Evolutionary conservation across 1,284 basidiomycete genomes (phyloP).

Genomic region (Tranzscheliella williamsii): DNA sequence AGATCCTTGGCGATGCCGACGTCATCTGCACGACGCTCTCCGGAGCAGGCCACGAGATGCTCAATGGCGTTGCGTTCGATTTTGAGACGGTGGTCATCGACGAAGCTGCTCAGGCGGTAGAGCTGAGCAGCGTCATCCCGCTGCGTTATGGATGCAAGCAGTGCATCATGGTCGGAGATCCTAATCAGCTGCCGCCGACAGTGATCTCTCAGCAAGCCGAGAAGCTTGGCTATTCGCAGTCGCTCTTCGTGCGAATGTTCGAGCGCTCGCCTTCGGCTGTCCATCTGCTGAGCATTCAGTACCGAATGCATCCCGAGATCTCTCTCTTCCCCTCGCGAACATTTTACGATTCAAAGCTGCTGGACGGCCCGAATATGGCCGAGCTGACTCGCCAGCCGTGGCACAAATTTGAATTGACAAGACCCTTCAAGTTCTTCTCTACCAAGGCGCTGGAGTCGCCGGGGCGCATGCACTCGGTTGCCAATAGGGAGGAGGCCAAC

Average conservation of each 20-base stretch:
- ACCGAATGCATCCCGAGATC: conserved; percentile 99
- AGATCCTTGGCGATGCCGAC: conserved; percentile 68
- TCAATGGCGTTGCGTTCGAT: conserved; percentile 73
- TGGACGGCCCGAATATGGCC: conserved; percentile 88
- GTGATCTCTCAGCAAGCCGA: conserved; percentile 87
- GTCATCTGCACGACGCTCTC: conserved; percentile 93
- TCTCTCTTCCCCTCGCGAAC: conserved; percentile 83
- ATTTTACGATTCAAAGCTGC: conserved; percentile 81
- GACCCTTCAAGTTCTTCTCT: conserved; percentile 82
- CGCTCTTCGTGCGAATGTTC: conserved; percentile 90
- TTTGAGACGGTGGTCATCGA: conserved; percentile 98
- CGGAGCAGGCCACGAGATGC: conserved; percentile 79
- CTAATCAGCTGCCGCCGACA: conserved; percentile 94
- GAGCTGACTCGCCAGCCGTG: conserved; percentile 80
- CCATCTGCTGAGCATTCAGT: conserved; percentile 94
- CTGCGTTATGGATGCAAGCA: conserved; percentile 82
- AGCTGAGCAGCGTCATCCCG: conserved; percentile 94
- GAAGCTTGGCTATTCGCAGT: conserved; percentile 79
- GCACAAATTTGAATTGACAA: conserved; percentile 79
- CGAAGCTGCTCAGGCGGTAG: conserved; percentile 96
- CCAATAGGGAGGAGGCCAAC: conserved; percentile 77
- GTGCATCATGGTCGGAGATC: conserved; percentile 96
- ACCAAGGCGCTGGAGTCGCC: conserved; percentile 66
- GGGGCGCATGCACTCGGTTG: conserved; percentile 71
- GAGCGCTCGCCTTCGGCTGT: conserved; percentile 76